These are phyloP conservation scores for Scytalidium sp. DNA, from an alignment of 2,329 filamentous ascomycete species.

Conservation along the genomic window DNA sequence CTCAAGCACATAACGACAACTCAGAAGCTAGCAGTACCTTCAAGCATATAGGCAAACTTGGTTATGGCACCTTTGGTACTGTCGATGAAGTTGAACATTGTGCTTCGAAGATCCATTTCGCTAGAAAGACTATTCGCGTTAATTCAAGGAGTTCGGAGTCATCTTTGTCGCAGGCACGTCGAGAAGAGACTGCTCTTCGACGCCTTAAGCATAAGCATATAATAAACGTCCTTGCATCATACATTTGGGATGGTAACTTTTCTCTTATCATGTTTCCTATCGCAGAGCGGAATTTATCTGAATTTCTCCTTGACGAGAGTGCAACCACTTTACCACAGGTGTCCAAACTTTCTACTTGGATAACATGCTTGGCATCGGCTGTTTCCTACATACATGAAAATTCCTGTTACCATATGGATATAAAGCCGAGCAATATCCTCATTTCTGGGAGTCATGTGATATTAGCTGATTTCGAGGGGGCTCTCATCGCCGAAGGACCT, in stretches of 20 bases:
- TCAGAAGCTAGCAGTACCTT: neutral
- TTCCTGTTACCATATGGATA: constrained; percentile 12
- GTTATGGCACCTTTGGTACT: neutral
- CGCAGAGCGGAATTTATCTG: neutral
- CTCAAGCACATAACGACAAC: neutral
- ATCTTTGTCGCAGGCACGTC: neutral
- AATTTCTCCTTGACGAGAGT: neutral
- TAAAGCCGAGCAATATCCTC: constrained; percentile 15
- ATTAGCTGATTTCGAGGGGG: constrained; percentile 18
- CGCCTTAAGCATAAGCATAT: neutral
- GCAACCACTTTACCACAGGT: neutral
- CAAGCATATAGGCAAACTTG: neutral
- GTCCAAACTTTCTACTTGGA: neutral
- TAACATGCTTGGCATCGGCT: neutral
- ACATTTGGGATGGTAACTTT: neutral
- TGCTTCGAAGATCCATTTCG: neutral
- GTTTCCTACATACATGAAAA: constrained; percentile 13
- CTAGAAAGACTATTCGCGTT: neutral
- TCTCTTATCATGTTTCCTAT: neutral
- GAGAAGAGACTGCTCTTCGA: neutral
- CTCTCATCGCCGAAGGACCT: constrained; percentile 16
- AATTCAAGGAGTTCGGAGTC: neutral
- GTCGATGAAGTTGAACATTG: neutral
- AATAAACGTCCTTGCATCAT: neutral
- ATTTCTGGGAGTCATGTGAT: constrained; percentile 6